A percentile compares a stretch with the other conserved stretches of the same genome.
These are phyloP conservation scores for Stephanocyclus meneghinianus DNA, from an alignment of 352 stramenopile genomes.

Conservation along the genomic window DNA sequence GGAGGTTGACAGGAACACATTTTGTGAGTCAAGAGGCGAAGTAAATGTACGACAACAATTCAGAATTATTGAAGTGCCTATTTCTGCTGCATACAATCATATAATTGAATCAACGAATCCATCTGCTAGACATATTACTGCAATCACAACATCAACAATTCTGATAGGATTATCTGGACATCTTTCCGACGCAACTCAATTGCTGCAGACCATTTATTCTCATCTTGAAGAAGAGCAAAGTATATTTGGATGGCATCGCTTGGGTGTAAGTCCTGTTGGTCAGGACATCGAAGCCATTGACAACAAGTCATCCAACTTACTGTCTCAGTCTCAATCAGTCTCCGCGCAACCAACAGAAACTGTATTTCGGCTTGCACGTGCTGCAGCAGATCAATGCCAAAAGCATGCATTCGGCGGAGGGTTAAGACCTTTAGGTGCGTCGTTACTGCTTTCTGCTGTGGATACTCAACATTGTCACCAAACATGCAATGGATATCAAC, in stretches of 20 bases:
- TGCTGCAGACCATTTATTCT: slow-evolving; percentile 52
- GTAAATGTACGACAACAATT: slow-evolving; percentile 38
- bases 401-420: slow-evolving; percentile 75
- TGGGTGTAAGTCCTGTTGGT: slow-evolving; percentile 43
- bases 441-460: slow-evolving; percentile 64
- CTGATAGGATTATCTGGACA: slow-evolving; percentile 50
- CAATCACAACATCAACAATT: slow-evolving; percentile 37
- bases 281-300: slow-evolving; percentile 7
- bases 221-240: slow-evolving; percentile 53
- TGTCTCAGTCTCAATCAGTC: slow-evolving; percentile 14
- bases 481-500: background rate
- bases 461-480: slow-evolving; percentile 7
- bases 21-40: too few species aligned
- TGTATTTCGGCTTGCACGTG: slow-evolving; percentile 34
- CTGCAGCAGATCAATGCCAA: slow-evolving; percentile 70
- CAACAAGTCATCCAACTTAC: background rate
- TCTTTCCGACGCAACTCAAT: slow-evolving; percentile 49
- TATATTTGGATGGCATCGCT: slow-evolving; percentile 49
- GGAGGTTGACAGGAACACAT: background rate
- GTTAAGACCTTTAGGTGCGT: slow-evolving; percentile 73
- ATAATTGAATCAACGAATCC: background rate
- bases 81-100: slow-evolving; percentile 24
- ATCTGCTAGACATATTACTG: background rate
- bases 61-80: slow-evolving; percentile 54
- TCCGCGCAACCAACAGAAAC: slow-evolving; percentile 38